Evolutionary conservation across 2,329 filamentous ascomycete genomes (phyloP), one percentile per base, ranked within the genome.

Genomic region (Thielaviopsis ethacetica): DNA sequence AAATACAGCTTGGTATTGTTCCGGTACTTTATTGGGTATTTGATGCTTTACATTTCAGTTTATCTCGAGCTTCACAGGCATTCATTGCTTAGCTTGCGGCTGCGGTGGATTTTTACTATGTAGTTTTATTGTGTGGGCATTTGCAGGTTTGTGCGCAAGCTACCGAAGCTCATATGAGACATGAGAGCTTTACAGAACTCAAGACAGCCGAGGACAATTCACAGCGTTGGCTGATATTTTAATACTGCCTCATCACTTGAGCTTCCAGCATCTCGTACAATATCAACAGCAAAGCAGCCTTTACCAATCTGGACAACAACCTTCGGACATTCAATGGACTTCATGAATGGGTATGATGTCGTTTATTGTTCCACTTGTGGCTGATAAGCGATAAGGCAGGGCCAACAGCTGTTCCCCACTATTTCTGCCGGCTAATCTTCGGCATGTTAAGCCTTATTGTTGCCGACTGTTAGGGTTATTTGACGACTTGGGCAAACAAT

Each of bases 331-430:
- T 15, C 10, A 44, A 44, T n/a, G 13, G 38, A 44, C n/a, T 44
- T 44, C 38, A 44, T 44, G 38, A 44, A 44, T n/a, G 38, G 38
- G 6, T 44, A 44, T 44, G 38, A 44, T 44, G 38, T 44, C 38
- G 38, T 44, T 44, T 44, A 10, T 44, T 44, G 38, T 44, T 44
- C 38, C 38, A 44, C 38, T 44, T 44, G 38, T 53, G 54, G 44
- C 26, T 27, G 58, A 59, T 59, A 59, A 52, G 52, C 24, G 58
- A 59, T 59, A 59, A 55, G 41, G 49, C 12, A 19, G 24, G 30
- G 47, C 15, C 22, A 27, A n/a, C 38, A 44, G 41, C 47, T 59
- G 53, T 27, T 50, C 58, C 47, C 15, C 21, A 49, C 10, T 19
- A 51, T 19, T 22, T 44, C 38, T 10, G 4, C 2, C 10, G 38